phyloP scores from a whole-genome alignment of 2,329 filamentous ascomycete species.

The Macroventuria anomochaeta region DNA sequence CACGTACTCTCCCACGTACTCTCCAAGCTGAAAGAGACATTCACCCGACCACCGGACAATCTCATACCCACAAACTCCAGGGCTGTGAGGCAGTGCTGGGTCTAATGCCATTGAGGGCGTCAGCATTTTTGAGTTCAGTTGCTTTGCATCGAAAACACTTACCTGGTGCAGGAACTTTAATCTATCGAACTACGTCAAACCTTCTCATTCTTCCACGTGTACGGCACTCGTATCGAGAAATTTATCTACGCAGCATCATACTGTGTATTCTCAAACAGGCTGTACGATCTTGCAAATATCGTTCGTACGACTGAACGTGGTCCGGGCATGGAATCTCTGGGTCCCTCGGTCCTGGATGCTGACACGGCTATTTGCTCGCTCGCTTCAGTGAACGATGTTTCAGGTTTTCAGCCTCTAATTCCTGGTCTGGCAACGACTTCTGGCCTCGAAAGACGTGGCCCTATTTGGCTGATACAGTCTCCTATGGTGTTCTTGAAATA shows the following conservation, averaged over 20 bases:
- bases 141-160: background rate
- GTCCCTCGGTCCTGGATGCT: conserved; percentile 15
- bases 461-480: background rate
- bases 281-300: background rate
- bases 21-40: background rate
- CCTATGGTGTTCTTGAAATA: conserved; percentile 40
- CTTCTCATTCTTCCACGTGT: conserved; percentile 1
- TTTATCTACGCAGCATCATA: conserved; percentile 2
- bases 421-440: conserved; percentile 18
- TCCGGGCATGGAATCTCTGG: conserved; percentile 21
- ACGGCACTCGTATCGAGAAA: conserved; percentile 3
- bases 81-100: background rate
- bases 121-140: conserved; percentile 1
- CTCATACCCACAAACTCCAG: background rate
- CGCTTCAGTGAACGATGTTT: conserved; percentile 28
- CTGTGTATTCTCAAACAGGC: background rate
- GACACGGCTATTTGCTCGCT: conserved; percentile 16
- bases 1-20: background rate
- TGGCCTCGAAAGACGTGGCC: background rate
- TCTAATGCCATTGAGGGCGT: background rate
- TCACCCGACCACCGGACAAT: background rate
- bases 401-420: conserved; percentile 25
- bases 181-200: background rate
- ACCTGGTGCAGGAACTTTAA: background rate
- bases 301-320: background rate